These are phyloP conservation scores for Kwoniella dendrophila DNA, from an alignment of 768 basidiomycete species.

Conservation along the genomic window DNA sequence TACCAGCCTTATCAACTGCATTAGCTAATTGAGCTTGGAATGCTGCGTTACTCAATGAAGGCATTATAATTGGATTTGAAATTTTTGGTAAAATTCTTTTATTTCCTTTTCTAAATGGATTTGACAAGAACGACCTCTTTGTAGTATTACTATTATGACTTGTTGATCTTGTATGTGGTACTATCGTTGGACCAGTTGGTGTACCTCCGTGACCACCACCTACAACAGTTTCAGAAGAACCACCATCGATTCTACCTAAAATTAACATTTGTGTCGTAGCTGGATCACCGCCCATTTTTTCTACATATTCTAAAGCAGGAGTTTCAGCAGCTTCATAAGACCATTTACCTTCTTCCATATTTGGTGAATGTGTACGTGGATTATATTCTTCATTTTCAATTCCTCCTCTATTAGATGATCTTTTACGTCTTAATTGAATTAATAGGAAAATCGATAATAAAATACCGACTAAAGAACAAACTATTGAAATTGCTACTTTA, in stretches of 20 bases:
- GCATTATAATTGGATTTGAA: constrained; percentile 40
- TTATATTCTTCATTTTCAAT: not conserved
- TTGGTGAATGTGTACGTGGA: not conserved
- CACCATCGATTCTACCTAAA: constrained; percentile 8
- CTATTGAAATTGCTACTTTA: constrained; percentile 8
- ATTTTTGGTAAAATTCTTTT: constrained; percentile 27
- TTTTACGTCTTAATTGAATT: constrained; percentile 7
- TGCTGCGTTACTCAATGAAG: constrained; percentile 38
- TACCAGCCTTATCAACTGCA: constrained; percentile 40
- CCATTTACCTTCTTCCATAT: constrained; percentile 16
- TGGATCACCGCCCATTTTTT: constrained; percentile 33
- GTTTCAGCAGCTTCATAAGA: constrained; percentile 28
- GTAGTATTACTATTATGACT: not conserved
- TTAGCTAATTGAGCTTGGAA: constrained; percentile 44
- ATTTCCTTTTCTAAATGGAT: constrained; percentile 31
- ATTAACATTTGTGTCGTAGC: constrained; percentile 25
- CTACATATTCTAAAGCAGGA: constrained; percentile 25
- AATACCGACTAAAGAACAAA: constrained; percentile 17
- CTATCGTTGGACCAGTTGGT: not conserved
- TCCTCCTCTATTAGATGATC: not conserved
- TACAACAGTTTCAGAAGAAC: constrained; percentile 13
- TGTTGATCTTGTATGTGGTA: constrained; percentile 11
- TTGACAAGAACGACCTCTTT: constrained; percentile 21
- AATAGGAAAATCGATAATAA: constrained; percentile 4
- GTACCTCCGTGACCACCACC: not conserved